Evolutionary conservation across 2,329 filamentous ascomycete species (phyloP).

Genomic region (Phaeosphaeria sp.): DNA sequence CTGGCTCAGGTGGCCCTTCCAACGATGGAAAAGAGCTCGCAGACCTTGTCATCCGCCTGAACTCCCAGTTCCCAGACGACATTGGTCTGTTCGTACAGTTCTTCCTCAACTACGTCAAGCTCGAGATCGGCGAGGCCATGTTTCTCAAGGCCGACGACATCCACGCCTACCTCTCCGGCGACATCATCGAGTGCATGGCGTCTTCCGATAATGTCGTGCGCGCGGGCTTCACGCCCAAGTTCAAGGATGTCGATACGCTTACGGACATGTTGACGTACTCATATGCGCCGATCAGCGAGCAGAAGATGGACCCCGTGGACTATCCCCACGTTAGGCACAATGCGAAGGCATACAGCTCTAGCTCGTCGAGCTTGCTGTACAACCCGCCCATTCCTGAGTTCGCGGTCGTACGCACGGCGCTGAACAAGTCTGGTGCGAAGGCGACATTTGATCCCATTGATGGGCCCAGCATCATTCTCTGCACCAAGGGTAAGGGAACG

Average conservation of each 20-base stretch:
- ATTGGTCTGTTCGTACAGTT: conserved; percentile 95
- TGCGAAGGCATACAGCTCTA: conserved; percentile 78
- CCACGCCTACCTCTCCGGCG: conserved; percentile 90
- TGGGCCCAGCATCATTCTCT: conserved; percentile 92
- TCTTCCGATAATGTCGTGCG: conserved; percentile 98
- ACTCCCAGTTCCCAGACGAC: conserved; percentile 83
- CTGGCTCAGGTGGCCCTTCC: conserved; percentile 72
- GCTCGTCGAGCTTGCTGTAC: conserved; percentile 77
- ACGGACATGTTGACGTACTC: conserved; percentile 93
- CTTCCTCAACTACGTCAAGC: conserved; percentile 93
- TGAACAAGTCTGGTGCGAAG: conserved; percentile 76
- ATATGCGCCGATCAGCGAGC: conserved; percentile 91
- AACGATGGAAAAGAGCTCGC: conserved; percentile 74
- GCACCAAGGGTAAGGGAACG: conserved; percentile 80
- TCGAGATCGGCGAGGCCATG: conserved; percentile 89
- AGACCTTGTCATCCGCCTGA: conserved; percentile 76
- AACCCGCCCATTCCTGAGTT: conserved; percentile 98
- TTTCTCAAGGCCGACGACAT: conserved; percentile 97
- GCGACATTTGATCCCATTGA: conserved; percentile 86
- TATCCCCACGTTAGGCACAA: conserved; percentile 89
- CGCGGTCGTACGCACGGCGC: conserved; percentile 79
- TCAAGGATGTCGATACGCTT: conserved; percentile 92
- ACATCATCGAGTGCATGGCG: conserved; percentile 99
- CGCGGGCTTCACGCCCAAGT: conserved; percentile 96
- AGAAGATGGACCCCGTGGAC: conserved; percentile 87